These are phyloP conservation scores for Phaeophleospora eucalypticola DNA, from an alignment of 2,329 filamentous ascomycete species.

Conservation along the genomic window DNA sequence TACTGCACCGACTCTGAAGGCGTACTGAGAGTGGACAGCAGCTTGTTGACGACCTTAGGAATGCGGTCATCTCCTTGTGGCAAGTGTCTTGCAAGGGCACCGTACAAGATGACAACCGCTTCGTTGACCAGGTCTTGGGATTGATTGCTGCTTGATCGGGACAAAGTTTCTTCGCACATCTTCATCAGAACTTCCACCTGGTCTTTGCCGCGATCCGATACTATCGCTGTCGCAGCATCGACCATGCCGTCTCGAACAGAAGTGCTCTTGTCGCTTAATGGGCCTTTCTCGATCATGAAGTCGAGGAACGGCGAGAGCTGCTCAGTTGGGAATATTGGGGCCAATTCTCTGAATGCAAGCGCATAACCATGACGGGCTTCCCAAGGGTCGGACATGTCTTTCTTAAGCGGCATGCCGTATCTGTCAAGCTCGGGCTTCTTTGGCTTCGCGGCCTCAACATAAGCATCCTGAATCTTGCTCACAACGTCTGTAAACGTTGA, in stretches of 20 bases:
- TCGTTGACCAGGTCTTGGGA: constrained; percentile 89
- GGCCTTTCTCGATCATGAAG: constrained; percentile 81
- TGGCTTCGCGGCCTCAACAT: constrained; percentile 75
- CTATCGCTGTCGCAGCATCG: constrained; percentile 77
- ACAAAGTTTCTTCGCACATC: constrained; percentile 83
- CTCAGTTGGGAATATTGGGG: constrained; percentile 61
- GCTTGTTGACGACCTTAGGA: constrained; percentile 78
- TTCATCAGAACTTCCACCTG: constrained; percentile 89
- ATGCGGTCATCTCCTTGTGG: constrained; percentile 80
- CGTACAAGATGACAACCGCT: constrained; percentile 95
- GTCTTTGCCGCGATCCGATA: constrained; percentile 73
- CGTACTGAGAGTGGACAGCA: constrained; percentile 83
- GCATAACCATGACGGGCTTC: constrained; percentile 86
- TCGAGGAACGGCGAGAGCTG: constrained; percentile 73
- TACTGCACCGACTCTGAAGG: constrained; percentile 97
- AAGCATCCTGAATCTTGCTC: constrained; percentile 63
- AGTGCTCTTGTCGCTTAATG: constrained; percentile 75
- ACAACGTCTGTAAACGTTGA: constrained; percentile 61
- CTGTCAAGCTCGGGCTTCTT: constrained; percentile 80
- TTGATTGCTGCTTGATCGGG: constrained; percentile 74
- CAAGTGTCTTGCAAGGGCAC: constrained; percentile 84
- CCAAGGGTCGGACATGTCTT: constrained; percentile 84
- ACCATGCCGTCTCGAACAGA: constrained; percentile 86
- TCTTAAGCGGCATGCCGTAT: constrained; percentile 90
- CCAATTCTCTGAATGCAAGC: constrained; percentile 78